These are phyloP conservation scores for Kluyveromyces siamensis DNA, from an alignment of 805 yeast species.

Conservation along the genomic window DNA sequence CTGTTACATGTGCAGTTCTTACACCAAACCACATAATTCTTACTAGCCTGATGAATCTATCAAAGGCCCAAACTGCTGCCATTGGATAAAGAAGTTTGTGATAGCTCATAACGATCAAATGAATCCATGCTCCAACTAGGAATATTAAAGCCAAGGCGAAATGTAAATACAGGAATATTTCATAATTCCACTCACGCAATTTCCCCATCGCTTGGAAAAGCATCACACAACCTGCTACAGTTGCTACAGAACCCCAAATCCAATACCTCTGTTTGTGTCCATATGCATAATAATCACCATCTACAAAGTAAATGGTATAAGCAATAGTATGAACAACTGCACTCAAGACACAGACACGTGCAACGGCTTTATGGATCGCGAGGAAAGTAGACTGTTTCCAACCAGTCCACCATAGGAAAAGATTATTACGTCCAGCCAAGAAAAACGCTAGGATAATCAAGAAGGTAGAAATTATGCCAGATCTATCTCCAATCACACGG, in stretches of 20 bases:
- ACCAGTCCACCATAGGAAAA: slow-evolving; percentile 52
- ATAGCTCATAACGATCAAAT: slow-evolving; percentile 36
- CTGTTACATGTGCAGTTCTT: slow-evolving; percentile 36
- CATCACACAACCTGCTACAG: slow-evolving; percentile 32
- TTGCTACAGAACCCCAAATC: slow-evolving; percentile 28
- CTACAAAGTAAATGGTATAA: slow-evolving; percentile 37
- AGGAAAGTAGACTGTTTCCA: slow-evolving; percentile 55
- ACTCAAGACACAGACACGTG: slow-evolving; percentile 40
- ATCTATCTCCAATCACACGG: slow-evolving; percentile 39
- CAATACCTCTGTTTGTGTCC: slow-evolving; percentile 34
- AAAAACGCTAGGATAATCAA: slow-evolving; percentile 46
- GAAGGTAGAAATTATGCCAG: slow-evolving; percentile 39
- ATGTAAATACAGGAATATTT: slow-evolving; percentile 35
- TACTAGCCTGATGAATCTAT: slow-evolving; percentile 47
- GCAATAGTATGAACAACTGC: slow-evolving; percentile 46
- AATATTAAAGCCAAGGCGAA: slow-evolving; percentile 37
- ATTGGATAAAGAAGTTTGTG: slow-evolving; percentile 43
- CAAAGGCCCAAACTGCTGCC: slow-evolving; percentile 63
- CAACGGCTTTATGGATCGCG: slow-evolving; percentile 56
- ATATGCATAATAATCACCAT: slow-evolving; percentile 33
- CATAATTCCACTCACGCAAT: slow-evolving; percentile 40
- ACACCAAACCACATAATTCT: slow-evolving; percentile 55
- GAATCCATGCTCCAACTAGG: slow-evolving; percentile 40
- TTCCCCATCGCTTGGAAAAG: slow-evolving; percentile 38
- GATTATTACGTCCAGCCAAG: slow-evolving; percentile 66